A percentile compares a stretch with the other conserved stretches of the same genome.
phyloP scores from a whole-genome alignment of 1,284 basidiomycete species.

The Irpex sp. region DNA sequence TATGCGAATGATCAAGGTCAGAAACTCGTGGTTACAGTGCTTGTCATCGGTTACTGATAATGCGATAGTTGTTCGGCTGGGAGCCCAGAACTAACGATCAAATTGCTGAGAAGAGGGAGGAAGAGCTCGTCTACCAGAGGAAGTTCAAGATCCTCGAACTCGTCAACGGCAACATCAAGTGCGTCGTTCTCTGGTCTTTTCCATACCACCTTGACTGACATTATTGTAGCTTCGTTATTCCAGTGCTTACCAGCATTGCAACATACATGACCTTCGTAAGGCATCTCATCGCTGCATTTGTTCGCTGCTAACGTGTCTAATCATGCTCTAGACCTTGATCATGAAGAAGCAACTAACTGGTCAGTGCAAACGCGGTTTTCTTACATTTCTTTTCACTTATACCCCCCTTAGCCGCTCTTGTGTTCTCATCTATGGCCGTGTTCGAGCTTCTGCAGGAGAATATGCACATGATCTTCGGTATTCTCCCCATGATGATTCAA shows the following conservation, averaged over 20 bases:
- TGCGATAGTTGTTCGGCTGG: conserved; percentile 50
- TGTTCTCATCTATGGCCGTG: conserved; percentile 31
- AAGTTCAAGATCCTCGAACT: conserved; percentile 38
- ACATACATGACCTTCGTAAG: conserved; percentile 54
- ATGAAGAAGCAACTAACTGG: conserved; percentile 28
- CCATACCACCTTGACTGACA: neutral
- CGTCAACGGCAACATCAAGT: conserved; percentile 36
- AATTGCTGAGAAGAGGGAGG: conserved; percentile 47
- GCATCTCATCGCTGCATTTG: neutral
- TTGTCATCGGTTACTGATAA: conserved; percentile 16
- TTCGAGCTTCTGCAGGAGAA: conserved; percentile 36
- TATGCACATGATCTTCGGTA: conserved; percentile 28
- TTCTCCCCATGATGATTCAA: conserved; percentile 22
- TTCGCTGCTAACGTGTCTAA: no score
- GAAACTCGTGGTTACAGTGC: no score
- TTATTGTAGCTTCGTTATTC: conserved; percentile 30
- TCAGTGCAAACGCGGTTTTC: conserved; percentile 6
- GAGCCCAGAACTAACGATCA: conserved; percentile 42
- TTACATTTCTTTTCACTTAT: conserved; percentile 16
- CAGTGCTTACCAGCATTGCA: conserved; percentile 58
- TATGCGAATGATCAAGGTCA: conserved; percentile 43
- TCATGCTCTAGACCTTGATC: conserved; percentile 23
- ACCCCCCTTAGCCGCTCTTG: conserved; percentile 21
- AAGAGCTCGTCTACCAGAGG: conserved; percentile 49
- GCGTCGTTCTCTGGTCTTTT: conserved; percentile 14